Evolutionary conservation across 345 rosid genomes (phyloP), one percentile per base, ranked within the genome.

Genomic region (Syzygium jambos): DNA sequence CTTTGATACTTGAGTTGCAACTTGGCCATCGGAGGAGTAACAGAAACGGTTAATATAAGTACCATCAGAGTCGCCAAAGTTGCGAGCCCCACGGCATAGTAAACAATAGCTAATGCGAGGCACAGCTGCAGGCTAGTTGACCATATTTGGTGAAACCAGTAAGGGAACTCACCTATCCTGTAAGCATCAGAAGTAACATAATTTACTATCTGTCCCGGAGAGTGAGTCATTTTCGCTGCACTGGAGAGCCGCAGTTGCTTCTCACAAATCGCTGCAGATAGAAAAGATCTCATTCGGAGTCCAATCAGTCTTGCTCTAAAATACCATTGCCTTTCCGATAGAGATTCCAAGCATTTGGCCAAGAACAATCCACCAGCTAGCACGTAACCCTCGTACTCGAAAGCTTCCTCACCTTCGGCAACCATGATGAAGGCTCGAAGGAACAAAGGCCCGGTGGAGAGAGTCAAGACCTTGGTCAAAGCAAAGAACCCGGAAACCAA

Each of bases 81-180:
- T 21, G 95, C 96, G 19, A 93, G 55, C 16, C 95, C 94, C 23
- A 92, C 89, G 1, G 91, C 61, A 30, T 89, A 88, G 86, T 90
- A 92, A 11, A 93, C 89, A 30, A 93, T 89, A 17, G 80, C 84
- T 25, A 94, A 87, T 15, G 94, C 92, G n/a, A 94, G 91, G 85
- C 88, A 86, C 7, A 92, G 52, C 80, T 91, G 95, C 41, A 93
- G 78, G 85, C 87, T 78, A n/a, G 91, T 92, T 2, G 94, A 46
- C 95, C 94, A 92, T 51, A 88, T 88, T 80, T 93, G 94, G 85
- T 92, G 95, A 80, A 92, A 85, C 93, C 92, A 92, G 14, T 85
- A 92, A 4, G 94, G 91, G 78, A 91, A 92, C 78, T 93, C 95
- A 0, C 94, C 94, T 6, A 93, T 87, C 86, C 87, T 84, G 27